phyloP scores from a whole-genome alignment of 2,329 filamentous ascomycete genomes.

The Ophiostoma piceae region DNA sequence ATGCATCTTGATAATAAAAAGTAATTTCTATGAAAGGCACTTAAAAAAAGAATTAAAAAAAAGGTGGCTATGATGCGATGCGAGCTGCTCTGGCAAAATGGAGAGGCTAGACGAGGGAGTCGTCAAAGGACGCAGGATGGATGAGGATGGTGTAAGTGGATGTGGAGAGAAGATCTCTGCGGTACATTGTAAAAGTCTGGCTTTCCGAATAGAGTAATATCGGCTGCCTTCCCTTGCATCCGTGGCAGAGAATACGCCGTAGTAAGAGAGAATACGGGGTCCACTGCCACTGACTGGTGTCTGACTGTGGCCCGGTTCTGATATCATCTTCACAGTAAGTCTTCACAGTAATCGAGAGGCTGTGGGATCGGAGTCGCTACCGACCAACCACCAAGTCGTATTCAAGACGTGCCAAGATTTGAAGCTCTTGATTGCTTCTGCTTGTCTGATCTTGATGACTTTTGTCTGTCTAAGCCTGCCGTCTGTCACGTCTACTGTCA shows the following conservation, averaged over 20 bases:
- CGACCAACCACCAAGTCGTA: background rate
- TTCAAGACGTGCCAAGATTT: background rate
- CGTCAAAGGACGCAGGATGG: background rate
- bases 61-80: slow-evolving; percentile 14
- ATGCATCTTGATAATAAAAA: background rate
- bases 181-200: background rate
- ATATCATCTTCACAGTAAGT: background rate
- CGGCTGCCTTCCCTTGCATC: slow-evolving; percentile 3
- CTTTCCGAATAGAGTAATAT: slow-evolving; percentile 9
- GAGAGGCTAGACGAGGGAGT: slow-evolving; percentile 11
- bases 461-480: background rate
- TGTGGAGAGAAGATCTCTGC: slow-evolving; percentile 3
- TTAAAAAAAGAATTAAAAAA: background rate
- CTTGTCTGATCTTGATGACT: background rate
- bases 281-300: background rate
- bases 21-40: background rate
- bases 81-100: background rate
- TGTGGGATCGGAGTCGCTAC: background rate
- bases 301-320: background rate
- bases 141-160: slow-evolving; percentile 10
- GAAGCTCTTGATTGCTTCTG: background rate
- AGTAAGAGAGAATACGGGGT: background rate
- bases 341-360: background rate
- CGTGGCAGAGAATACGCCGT: background rate
- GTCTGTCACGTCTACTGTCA: background rate